Conservation (phyloP, 2,329 filamentous ascomycete species). For the Fusarium mundagurra region DNA sequence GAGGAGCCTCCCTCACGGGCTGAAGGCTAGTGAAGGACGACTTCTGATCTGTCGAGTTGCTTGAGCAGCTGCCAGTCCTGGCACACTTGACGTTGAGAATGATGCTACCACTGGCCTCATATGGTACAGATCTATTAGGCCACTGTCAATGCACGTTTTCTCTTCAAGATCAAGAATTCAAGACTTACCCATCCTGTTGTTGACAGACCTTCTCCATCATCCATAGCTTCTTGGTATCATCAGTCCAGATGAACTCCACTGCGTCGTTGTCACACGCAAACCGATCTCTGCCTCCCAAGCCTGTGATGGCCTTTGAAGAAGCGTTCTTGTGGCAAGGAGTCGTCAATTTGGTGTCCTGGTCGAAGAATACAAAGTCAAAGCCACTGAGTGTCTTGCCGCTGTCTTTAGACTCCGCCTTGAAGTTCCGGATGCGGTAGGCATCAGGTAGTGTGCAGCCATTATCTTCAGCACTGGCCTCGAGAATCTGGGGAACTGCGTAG, state of each 20-base stretch:
- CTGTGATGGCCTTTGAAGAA: conserved; percentile 47
- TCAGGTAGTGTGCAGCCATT: conserved; percentile 51
- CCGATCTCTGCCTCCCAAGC: conserved; percentile 42
- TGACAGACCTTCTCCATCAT: conserved; percentile 58
- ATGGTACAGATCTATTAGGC: conserved; percentile 38
- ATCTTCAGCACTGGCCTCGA: conserved; percentile 36
- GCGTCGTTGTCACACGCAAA: conserved; percentile 55
- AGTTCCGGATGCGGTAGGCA: conserved; percentile 52
- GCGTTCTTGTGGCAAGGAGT: conserved; percentile 57
- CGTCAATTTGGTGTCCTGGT: conserved; percentile 51
- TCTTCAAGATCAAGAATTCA: neutral
- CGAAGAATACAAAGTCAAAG: conserved; percentile 54
- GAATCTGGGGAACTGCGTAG: conserved; percentile 42
- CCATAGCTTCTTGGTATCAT: conserved; percentile 46
- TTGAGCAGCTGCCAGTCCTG: conserved; percentile 35
- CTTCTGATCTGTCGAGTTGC: conserved; percentile 46
- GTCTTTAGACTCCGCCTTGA: conserved; percentile 48
- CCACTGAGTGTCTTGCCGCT: conserved; percentile 46
- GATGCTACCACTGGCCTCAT: conserved; percentile 46
- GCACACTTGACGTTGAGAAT: conserved; percentile 33
- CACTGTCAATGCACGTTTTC: neutral
- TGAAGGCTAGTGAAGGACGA: conserved; percentile 46
- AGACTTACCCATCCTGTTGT: conserved; percentile 48
- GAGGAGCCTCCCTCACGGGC: conserved; percentile 36
- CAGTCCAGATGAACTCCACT: conserved; percentile 56